Evolutionary conservation across 2,329 filamentous ascomycete genomes (phyloP).

Genomic region (Calonectria pseudoreteaudii): DNA sequence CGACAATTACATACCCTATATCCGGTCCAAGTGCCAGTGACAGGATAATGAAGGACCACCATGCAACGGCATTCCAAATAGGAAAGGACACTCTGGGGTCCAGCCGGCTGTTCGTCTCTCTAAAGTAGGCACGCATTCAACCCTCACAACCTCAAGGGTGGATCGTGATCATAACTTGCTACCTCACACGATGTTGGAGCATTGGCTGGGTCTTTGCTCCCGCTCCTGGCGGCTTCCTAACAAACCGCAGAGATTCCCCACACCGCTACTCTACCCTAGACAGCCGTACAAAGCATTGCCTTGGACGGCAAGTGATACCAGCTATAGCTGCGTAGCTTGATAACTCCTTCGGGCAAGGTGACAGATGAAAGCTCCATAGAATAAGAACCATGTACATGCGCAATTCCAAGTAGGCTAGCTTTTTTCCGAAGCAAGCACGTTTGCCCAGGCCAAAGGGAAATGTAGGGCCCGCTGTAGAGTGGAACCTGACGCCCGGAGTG

Average conservation of each 20-base stretch:
- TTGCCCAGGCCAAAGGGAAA: neutral
- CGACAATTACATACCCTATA: no score
- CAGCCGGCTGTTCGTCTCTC: no score
- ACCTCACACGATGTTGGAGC: no score
- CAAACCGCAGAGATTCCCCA: no score
- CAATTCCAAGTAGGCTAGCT: neutral
- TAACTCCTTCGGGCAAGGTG: neutral
- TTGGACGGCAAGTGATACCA: neutral
- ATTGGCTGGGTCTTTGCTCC: no score
- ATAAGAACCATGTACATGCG: neutral
- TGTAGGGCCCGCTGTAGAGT: neutral
- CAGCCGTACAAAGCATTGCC: neutral
- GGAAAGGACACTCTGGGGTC: no score
- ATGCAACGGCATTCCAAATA: no score
- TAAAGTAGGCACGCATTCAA: no score
- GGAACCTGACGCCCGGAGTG: neutral
- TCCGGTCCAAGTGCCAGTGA: no score
- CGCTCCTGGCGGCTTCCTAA: neutral
- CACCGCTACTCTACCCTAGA: neutral
- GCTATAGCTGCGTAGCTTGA: neutral
- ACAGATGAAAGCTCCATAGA: neutral
- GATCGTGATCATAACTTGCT: no score
- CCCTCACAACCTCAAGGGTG: no score
- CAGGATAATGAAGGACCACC: no score
- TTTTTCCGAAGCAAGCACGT: neutral